These are phyloP conservation scores for Pythium folliculosum DNA, from an alignment of 352 stramenopile species.

Conservation along the genomic window DNA sequence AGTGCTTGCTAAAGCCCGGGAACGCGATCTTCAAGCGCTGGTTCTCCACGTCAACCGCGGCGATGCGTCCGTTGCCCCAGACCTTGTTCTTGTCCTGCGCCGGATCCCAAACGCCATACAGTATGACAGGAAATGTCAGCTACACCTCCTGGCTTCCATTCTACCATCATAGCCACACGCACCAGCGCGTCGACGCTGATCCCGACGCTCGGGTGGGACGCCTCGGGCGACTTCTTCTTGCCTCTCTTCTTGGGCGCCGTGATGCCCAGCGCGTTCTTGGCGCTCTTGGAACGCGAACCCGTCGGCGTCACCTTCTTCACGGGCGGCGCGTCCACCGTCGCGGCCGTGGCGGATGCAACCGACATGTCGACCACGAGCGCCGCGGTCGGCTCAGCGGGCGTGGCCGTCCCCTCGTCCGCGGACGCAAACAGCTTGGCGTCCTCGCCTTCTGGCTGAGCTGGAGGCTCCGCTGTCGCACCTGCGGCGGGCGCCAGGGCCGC, in stretches of 20 bases:
- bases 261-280: constrained; percentile 25
- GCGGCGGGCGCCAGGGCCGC: background rate
- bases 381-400: background rate
- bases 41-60: constrained; percentile 55
- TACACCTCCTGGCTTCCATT: too few species aligned
- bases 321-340: background rate
- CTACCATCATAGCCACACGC: background rate
- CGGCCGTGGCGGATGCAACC: background rate
- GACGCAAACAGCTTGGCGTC: constrained; percentile 7
- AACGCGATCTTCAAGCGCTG: constrained; percentile 78
- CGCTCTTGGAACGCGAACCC: constrained; percentile 12
- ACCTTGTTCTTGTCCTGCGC: constrained; percentile 66
- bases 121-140: too few species aligned
- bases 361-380: constrained; percentile 6
- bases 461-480: too few species aligned
- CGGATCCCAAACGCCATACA: background rate
- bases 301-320: constrained; percentile 19
- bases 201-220: constrained; percentile 43
- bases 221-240: constrained; percentile 26
- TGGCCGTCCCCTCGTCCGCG: background rate
- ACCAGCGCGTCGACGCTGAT: constrained; percentile 73
- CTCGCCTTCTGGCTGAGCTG: background rate
- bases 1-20: constrained; percentile 60
- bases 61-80: constrained; percentile 72
- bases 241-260: constrained; percentile 29